Evolutionary conservation across 2,329 filamentous ascomycete genomes (phyloP).

Genomic region (Nannizziopsis barbatae): DNA sequence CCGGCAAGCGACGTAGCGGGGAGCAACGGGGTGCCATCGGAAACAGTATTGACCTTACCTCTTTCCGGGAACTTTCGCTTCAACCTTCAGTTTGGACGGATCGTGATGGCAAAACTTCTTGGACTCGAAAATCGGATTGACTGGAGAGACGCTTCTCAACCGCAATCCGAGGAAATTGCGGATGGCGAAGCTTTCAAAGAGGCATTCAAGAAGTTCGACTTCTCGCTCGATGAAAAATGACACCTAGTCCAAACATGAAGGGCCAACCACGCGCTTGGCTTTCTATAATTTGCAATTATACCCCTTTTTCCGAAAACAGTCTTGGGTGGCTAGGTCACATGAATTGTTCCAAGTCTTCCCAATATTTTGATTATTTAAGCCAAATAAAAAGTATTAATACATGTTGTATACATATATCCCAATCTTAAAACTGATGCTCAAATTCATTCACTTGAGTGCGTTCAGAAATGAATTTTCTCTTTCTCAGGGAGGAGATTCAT

Average conservation of each 20-base stretch:
- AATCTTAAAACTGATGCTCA: too few relatives aligned
- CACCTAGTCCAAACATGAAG: background rate
- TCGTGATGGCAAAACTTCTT: constrained; percentile 78
- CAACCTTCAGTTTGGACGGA: constrained; percentile 79
- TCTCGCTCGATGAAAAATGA: constrained; percentile 44
- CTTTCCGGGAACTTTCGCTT: constrained; percentile 64
- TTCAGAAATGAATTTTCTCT: too few relatives aligned
- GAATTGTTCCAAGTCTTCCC: too few relatives aligned
- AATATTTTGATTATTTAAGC: too few relatives aligned
- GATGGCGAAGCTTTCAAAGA: constrained; percentile 71
- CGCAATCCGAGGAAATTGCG: constrained; percentile 61
- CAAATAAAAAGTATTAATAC: too few relatives aligned
- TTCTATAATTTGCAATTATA: background rate
- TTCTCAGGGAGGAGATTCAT: too few relatives aligned
- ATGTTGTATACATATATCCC: too few relatives aligned
- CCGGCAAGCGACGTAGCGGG: constrained; percentile 19
- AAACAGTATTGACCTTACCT: constrained; percentile 62
- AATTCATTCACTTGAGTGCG: too few relatives aligned
- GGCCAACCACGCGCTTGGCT: background rate
- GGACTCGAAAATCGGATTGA: constrained; percentile 64
- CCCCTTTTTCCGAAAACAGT: too few relatives aligned
- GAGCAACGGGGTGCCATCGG: constrained; percentile 36
- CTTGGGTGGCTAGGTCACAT: too few relatives aligned
- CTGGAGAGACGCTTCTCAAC: constrained; percentile 78
- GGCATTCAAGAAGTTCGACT: constrained; percentile 79